These are phyloP conservation scores for Acorus calamus DNA, from an alignment of 106 monocot genomes.

Conservation along the genomic window DNA sequence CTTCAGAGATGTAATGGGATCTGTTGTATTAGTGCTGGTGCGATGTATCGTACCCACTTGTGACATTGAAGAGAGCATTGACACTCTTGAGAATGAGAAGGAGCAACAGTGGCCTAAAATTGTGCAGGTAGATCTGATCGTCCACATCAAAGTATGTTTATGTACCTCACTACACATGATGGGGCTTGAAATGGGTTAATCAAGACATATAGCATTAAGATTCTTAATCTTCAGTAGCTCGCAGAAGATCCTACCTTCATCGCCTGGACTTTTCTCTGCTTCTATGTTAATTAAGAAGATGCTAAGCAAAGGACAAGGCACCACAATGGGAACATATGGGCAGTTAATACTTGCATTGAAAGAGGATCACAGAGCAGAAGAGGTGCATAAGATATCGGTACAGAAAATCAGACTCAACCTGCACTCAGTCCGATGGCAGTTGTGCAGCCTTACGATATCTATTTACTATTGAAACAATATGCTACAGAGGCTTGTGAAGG, in stretches of 20 bases:
- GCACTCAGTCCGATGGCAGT: conserved; percentile 86
- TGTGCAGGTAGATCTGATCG: conserved; percentile 49
- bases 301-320: conserved; percentile 95
- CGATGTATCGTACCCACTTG: no score
- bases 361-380: conserved; percentile 85
- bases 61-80: conserved; percentile 49
- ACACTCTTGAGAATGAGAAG: conserved; percentile 48
- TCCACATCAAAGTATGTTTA: background rate
- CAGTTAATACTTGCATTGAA: conserved; percentile 83
- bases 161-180: no score
- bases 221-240: no score
- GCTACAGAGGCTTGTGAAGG: conserved; percentile 90
- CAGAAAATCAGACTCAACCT: conserved; percentile 62
- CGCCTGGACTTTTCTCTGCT: background rate
- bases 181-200: no score
- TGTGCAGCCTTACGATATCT: conserved; percentile 85
- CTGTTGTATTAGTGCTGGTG: no score
- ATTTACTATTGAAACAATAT: conserved; percentile 96
- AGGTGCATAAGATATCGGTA: conserved; percentile 83
- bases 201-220: no score
- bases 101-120: conserved; percentile 82
- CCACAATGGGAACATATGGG: conserved; percentile 84
- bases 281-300: conserved; percentile 88
- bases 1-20: background rate
- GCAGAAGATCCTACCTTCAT: no score